These are phyloP conservation scores for Multifurca ochricompacta DNA, from an alignment of 768 basidiomycete species.

Conservation along the genomic window DNA sequence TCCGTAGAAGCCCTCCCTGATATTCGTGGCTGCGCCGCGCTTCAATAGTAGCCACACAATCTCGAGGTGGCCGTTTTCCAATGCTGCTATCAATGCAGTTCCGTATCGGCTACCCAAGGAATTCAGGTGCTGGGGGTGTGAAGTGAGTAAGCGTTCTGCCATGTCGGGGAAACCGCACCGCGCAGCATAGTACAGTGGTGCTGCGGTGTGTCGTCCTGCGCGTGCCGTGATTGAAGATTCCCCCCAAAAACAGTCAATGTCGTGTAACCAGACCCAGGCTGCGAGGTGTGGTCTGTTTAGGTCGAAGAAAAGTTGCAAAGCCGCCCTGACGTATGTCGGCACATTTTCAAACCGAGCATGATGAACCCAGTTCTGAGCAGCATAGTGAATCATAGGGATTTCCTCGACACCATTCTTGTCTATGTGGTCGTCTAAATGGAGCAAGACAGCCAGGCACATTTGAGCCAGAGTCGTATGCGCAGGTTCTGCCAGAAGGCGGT, in stretches of 20 bases:
- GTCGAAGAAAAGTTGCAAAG: slow-evolving; percentile 1
- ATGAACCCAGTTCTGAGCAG: slow-evolving; percentile 7
- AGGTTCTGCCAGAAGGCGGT: background rate
- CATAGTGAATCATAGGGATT: slow-evolving; percentile 9
- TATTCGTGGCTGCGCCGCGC: background rate
- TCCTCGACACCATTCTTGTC: background rate
- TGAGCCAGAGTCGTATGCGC: slow-evolving; percentile 3
- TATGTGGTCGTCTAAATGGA: background rate
- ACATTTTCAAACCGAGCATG: slow-evolving; percentile 8
- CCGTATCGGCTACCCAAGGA: slow-evolving; percentile 5
- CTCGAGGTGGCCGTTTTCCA: slow-evolving; percentile 3
- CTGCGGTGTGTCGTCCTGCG: background rate
- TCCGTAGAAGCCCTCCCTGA: slow-evolving; percentile 2
- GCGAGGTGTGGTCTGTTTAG: slow-evolving; percentile 6
- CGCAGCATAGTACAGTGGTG: slow-evolving; percentile 7
- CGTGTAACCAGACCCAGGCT: slow-evolving; percentile 11
- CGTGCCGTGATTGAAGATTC: background rate
- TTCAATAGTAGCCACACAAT: slow-evolving; percentile 3
- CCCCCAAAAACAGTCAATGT: slow-evolving; percentile 1
- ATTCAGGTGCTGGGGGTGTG: slow-evolving; percentile 1
- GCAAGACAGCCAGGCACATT: slow-evolving; percentile 8
- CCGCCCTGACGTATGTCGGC: background rate
- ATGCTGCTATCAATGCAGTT: slow-evolving; percentile 3
- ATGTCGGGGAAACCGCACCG: background rate
- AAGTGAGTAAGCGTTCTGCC: background rate